These are phyloP conservation scores for Dothideomycetidae sp. DNA, from an alignment of 2,329 filamentous ascomycete genomes.

Conservation along the genomic window DNA sequence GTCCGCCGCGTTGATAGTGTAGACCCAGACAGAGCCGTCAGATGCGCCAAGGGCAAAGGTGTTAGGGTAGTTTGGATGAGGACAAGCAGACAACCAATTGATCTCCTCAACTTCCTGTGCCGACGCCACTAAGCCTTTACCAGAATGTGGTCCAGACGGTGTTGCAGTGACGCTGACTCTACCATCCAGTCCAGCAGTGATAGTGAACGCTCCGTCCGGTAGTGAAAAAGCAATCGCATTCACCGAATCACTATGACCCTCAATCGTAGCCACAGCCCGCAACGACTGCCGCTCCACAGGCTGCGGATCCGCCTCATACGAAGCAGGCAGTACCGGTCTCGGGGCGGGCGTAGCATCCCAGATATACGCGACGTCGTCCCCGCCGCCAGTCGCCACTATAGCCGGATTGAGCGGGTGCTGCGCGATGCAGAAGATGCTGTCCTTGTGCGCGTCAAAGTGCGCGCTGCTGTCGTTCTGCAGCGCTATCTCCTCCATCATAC, in stretches of 20 bases:
- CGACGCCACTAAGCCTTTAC: constrained; percentile 52
- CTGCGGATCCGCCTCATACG: constrained; percentile 55
- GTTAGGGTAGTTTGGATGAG: constrained; percentile 57
- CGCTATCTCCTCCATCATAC: constrained; percentile 52
- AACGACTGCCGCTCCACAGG: constrained; percentile 45
- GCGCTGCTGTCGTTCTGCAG: constrained; percentile 86
- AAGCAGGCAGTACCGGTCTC: constrained; percentile 55
- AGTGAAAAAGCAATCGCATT: constrained; percentile 75
- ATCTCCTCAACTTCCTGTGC: constrained; percentile 87
- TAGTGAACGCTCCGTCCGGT: constrained; percentile 66
- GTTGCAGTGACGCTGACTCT: constrained; percentile 46
- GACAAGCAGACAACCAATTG: constrained; percentile 75
- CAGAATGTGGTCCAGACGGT: constrained; percentile 11
- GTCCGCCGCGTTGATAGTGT: constrained; percentile 61
- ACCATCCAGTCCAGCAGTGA: constrained; percentile 82
- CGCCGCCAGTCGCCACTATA: constrained; percentile 77
- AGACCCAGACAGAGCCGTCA: constrained; percentile 92
- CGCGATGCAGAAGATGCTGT: constrained; percentile 89
- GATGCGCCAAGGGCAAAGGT: constrained; percentile 74
- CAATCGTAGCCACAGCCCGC: constrained; percentile 54
- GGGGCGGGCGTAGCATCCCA: constrained; percentile 55
- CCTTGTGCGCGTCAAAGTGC: constrained; percentile 80
- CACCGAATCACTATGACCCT: constrained; percentile 86
- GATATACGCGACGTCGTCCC: constrained; percentile 74
- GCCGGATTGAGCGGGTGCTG: constrained; percentile 70